phyloP scores from a whole-genome alignment of 2,329 filamentous ascomycete genomes.

The Fusarium scirpi region DNA sequence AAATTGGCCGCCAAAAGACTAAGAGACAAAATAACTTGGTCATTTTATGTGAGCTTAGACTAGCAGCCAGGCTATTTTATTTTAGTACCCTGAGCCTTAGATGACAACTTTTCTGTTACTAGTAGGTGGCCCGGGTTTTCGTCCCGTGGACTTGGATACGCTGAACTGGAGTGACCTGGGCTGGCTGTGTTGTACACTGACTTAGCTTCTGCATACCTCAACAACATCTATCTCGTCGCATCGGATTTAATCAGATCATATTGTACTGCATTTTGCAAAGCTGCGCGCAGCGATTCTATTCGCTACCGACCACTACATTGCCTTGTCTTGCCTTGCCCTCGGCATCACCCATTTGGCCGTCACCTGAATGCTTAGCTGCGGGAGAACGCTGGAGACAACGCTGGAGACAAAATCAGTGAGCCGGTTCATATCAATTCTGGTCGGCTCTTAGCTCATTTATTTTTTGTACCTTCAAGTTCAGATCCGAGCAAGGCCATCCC shows the following conservation, averaged over 20 bases:
- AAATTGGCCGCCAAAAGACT: not conserved
- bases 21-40: not conserved
- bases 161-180: not conserved
- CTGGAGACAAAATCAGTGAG: slow-evolving; percentile 1
- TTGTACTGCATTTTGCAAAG: not conserved
- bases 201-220: slow-evolving; percentile 15
- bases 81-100: not conserved
- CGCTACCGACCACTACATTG: not conserved
- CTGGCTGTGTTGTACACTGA: slow-evolving; percentile 1
- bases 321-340: not conserved
- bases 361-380: slow-evolving; percentile 4
- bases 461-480: not conserved
- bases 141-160: not conserved
- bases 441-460: not conserved
- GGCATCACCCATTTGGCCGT: not conserved
- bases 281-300: not conserved
- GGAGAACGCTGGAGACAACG: not conserved
- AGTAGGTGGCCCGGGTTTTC: not conserved
- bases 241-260: slow-evolving; percentile 6
- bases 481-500: slow-evolving; percentile 22
- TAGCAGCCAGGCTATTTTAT: not conserved
- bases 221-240: slow-evolving; percentile 8
- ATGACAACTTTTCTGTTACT: not conserved
- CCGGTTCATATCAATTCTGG: not conserved
- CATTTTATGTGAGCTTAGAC: not conserved